phyloP scores from a whole-genome alignment of 2,329 filamentous ascomycete species.

The Seiridium unicorne region DNA sequence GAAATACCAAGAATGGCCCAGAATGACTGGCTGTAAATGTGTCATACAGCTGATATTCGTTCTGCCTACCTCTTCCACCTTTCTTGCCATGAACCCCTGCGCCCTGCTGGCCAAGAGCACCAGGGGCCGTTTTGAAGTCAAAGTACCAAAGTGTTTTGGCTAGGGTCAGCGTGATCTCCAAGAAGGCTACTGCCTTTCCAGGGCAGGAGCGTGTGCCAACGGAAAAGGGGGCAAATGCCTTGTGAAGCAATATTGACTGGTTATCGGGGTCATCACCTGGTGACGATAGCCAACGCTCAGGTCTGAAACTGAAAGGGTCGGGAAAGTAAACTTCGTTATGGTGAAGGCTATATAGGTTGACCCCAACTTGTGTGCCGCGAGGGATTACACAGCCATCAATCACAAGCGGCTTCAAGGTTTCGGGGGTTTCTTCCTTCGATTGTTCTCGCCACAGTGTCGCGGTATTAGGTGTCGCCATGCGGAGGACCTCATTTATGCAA shows the following conservation, averaged over 20 bases:
- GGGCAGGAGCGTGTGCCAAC: constrained; percentile 33
- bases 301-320: constrained; percentile 23
- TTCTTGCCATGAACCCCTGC: too few species aligned
- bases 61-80: too few species aligned
- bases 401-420: constrained; percentile 15
- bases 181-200: constrained; percentile 25
- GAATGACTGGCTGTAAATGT: too few species aligned
- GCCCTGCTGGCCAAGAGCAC: neutral
- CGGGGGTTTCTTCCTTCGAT: neutral
- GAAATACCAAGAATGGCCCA: too few species aligned
- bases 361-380: constrained; percentile 28
- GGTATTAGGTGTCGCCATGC: constrained; percentile 41
- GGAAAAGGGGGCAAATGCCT: constrained; percentile 21
- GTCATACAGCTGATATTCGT: too few species aligned
- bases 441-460: constrained; percentile 25
- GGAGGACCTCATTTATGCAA: too few species aligned
- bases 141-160: constrained; percentile 18
- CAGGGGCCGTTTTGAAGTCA: constrained; percentile 8
- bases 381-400: constrained; percentile 27
- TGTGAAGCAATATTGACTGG: neutral
- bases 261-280: constrained; percentile 15
- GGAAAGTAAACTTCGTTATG: constrained; percentile 29
- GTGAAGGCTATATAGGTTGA: constrained; percentile 32
- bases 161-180: constrained; percentile 16
- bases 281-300: constrained; percentile 33